Evolutionary conservation across 495 filamentous ascomycete species (phyloP), one percentile per base, ranked within the genome.

Genomic region (Astrothelium subdiscretum): DNA sequence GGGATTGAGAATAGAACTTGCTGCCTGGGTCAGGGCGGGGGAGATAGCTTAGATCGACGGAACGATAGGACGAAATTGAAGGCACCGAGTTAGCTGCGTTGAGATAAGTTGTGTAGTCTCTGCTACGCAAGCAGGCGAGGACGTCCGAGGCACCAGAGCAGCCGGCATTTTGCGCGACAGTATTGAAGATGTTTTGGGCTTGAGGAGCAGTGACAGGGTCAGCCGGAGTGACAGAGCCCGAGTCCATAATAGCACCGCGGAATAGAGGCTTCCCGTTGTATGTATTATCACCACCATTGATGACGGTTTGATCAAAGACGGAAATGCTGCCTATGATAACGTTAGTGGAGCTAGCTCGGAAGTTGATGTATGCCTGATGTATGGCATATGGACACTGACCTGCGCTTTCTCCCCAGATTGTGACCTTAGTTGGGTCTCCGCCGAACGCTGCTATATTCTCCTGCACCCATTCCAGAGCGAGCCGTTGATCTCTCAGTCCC

Each of bases 231-330:
- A 87, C 74, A 65, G 76, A 80, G 10, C 88, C 88, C 1, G 84
- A 88, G 71, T 89, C 77, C 86, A 90, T 88, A 59, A 88, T 90
- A 31, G 75, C 87, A 18, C 74, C 85, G 42, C 82, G 81, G 80
- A 91, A 91, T 0, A 90, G 76, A 0, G 81, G 78, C 63, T 85
- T 81, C 35, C 82, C 85, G 10, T 88, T 88, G 74, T 89, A 89
- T 0, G 70, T 84, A 71, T 83, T 80, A 68, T 90, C 72, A 11
- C 88, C 87, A 67, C 82, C 80, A 68, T 87, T 88, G 22, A 89
- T 72, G 2, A 80, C 72, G 80, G 87, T 86, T 62, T 89, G 87
- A 67, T 88, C 78, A 48, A 84, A 80, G 22, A 90, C 86, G 22
- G 64, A 66, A 40, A 68, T 68, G 29, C 59, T 26, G n/a, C 66